Conservation (phyloP, 176 grass and related monocot genomes). For the Triticum timopheevii region DNA sequence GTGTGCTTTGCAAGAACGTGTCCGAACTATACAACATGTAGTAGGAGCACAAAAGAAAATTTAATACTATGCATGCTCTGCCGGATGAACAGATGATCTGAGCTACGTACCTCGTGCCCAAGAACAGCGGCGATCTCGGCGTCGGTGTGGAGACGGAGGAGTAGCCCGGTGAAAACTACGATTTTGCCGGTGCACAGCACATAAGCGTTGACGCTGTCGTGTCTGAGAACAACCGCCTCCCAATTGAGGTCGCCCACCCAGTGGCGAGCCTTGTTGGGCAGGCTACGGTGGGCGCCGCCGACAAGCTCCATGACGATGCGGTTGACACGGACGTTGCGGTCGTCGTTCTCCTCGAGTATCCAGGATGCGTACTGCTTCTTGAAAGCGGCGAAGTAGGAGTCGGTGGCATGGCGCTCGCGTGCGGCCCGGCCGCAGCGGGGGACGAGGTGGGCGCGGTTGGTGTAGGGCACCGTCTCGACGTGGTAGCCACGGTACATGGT, state of each 20-base stretch:
- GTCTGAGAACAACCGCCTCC: neutral
- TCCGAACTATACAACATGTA: neutral
- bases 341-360: neutral
- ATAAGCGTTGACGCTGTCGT: neutral
- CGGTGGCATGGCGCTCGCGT: too few relatives aligned
- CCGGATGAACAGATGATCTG: neutral
- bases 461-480: too few relatives aligned
- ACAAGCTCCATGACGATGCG: neutral
- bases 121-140: neutral
- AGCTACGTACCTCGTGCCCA: neutral
- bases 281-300: neutral
- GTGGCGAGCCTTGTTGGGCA: neutral
- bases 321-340: neutral
- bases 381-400: neutral
- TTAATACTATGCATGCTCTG: too few relatives aligned
- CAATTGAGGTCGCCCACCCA: neutral
- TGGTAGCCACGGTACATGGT: neutral
- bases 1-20: neutral
- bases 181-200: neutral
- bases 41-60: neutral
- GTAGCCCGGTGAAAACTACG: neutral
- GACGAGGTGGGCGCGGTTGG: too few relatives aligned
- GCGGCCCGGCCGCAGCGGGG: too few relatives aligned
- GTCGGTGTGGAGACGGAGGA: neutral
- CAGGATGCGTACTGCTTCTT: neutral